Percentiles rank a stretch among this genome's conserved stretches.
These are phyloP conservation scores for Lipomyces sp. DNA, from an alignment of 805 yeast genomes.

Conservation along the genomic window DNA sequence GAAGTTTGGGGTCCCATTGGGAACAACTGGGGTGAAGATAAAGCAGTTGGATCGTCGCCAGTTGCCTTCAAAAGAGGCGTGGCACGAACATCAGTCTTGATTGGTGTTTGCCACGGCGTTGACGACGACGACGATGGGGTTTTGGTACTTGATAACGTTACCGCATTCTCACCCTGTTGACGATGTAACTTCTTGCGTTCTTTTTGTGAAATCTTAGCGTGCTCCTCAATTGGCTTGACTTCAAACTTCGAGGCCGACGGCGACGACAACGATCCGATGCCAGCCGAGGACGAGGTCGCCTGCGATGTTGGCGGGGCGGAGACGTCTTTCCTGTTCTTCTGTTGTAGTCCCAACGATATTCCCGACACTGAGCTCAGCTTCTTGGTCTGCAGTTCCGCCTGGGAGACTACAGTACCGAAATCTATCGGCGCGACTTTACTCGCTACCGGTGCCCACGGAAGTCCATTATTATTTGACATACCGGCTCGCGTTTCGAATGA, in stretches of 20 bases:
- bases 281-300: constrained; percentile 6
- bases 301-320: not conserved
- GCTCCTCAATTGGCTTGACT: constrained; percentile 40
- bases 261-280: not conserved
- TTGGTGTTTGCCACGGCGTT: constrained; percentile 33
- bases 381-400: not conserved
- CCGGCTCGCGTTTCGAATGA: not conserved
- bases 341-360: constrained; percentile 26
- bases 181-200: constrained; percentile 57
- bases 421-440: constrained; percentile 17
- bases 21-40: constrained; percentile 17
- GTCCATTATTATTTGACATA: not conserved
- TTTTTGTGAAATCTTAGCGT: constrained; percentile 60
- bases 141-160: not conserved
- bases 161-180: constrained; percentile 39
- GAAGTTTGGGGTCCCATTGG: constrained; percentile 36
- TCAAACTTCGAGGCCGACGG: not conserved
- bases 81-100: constrained; percentile 12
- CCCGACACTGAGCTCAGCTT: constrained; percentile 19
- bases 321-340: constrained; percentile 3
- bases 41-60: not conserved
- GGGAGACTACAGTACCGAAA: constrained; percentile 7
- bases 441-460: constrained; percentile 23
- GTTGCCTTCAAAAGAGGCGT: constrained; percentile 6
- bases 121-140: constrained; percentile 9